Evolutionary conservation across 441 rosid genomes (phyloP).

Genomic region (Erodium chrysanthum): DNA sequence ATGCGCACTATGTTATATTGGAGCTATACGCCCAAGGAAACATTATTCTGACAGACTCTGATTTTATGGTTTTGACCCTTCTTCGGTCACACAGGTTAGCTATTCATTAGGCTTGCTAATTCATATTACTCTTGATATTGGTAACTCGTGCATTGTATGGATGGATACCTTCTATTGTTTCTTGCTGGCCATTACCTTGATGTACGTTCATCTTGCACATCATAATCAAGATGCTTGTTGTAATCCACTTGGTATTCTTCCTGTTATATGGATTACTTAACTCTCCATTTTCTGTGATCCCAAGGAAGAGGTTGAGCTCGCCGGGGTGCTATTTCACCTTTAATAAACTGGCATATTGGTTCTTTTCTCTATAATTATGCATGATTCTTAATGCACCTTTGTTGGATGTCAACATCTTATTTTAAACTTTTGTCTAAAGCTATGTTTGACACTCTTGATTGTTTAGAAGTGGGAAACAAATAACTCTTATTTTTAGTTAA

Average conservation of each 20-base stretch:
- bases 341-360: neutral
- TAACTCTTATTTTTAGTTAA: neutral
- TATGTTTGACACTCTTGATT: neutral
- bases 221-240: neutral
- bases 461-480: neutral
- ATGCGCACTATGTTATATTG: constrained; percentile 80
- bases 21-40: constrained; percentile 98
- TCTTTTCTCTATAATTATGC: neutral
- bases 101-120: constrained; percentile 8
- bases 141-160: neutral
- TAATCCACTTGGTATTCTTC: too few relatives aligned
- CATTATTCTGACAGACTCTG: constrained; percentile 82
- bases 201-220: neutral
- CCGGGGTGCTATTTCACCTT: neutral
- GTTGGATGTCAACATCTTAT: constrained; percentile 6
- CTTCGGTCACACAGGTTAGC: constrained; percentile 89
- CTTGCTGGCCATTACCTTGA: neutral
- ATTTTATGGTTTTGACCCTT: constrained; percentile 75
- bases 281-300: neutral
- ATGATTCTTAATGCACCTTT: neutral
- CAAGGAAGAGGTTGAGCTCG: neutral
- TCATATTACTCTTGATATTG: neutral
- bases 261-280: neutral
- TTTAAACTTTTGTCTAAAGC: neutral
- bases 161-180: neutral